Percentiles rank a stretch among this genome's conserved stretches.
phyloP scores from a whole-genome alignment of 352 stramenopile species.

The Phytophthora constricta region DNA sequence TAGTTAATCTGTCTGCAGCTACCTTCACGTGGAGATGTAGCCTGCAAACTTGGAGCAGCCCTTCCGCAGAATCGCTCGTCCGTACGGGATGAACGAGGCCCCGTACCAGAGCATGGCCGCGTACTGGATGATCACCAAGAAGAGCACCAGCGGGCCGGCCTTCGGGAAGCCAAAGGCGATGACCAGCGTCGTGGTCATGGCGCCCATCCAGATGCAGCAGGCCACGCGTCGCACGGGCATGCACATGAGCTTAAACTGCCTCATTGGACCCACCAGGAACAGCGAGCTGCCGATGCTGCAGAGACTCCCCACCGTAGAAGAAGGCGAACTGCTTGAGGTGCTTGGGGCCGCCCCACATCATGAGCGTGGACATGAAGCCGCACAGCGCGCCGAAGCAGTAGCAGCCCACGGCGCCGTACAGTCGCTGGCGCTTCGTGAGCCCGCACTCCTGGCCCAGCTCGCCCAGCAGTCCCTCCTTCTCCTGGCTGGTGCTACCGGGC shows the following conservation, averaged over 20 bases:
- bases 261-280: constrained; percentile 73
- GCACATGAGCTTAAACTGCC: constrained; percentile 86
- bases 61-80: constrained; percentile 79
- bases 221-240: constrained; percentile 81
- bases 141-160: constrained; percentile 67
- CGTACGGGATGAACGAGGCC: constrained; percentile 84
- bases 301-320: constrained; percentile 86
- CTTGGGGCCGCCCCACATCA: constrained; percentile 81
- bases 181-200: constrained; percentile 77
- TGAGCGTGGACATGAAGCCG: constrained; percentile 78
- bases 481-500: constrained; percentile 51
- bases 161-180: constrained; percentile 79
- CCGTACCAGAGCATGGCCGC: constrained; percentile 86
- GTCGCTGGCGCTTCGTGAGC: constrained; percentile 79
- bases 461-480: constrained; percentile 76
- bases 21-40: constrained; percentile 50
- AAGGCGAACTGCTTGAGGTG: constrained; percentile 89
- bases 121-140: constrained; percentile 84
- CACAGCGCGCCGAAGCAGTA: constrained; percentile 78
- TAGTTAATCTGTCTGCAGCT: constrained; percentile 30
- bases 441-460: constrained; percentile 76
- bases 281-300: constrained; percentile 82
- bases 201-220: constrained; percentile 80
- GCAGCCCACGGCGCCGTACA: constrained; percentile 76
- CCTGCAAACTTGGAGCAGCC: constrained; percentile 58